Base-by-base conservation (phyloP, 1,139 yeast genomes). In the Fermentozyma sake region DNA sequence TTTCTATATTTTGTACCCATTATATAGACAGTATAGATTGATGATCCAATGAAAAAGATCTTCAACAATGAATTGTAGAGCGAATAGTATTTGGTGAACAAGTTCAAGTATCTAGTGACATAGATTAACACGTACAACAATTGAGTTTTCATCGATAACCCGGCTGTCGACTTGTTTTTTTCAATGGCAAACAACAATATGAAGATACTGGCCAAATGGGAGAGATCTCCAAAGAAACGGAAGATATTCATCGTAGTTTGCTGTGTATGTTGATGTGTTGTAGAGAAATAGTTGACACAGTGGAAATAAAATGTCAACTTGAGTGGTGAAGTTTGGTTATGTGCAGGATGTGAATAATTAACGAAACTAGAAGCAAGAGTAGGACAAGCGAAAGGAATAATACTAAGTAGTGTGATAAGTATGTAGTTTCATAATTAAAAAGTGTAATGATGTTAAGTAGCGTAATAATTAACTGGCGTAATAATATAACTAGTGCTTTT, bases 141-240 rank as follows among this genome's bases (percentile, higher is more conserved):
- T 52, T 91, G 97, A 1, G 97, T 85, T 60, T 89, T 89, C 52
- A 86, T 64, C 4, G 96, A 87, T 31, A 91, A 73, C 19, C 98
- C 98, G 23, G 78, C 74, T 31, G 82, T 79, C 8, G 95, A 79
- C 41, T 68, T 65, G 34, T 82, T 72, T 14, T 60, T 53, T 35
- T 68, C 75, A 46, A 91, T 85, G 28, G 87, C 76, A 35, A 76
- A 79, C 30, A 89, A 66, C 39, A 91, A 68, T 35, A 91, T 70
- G 35, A 84, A 62, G 36, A 85, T 82, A 47, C 95, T 80, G 22
- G 83, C 78, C 53, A 85, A 63, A 53, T 91, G 98, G 28, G 93
- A 76, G 35, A 85, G 52, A 51, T 91, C 98, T 18, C 91, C 86
- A 25, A 73, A 29, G 50, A 76, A 55, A 46, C 80, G 66, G 49